Evolutionary conservation across 2,329 filamentous ascomycete species (phyloP), one percentile per base, ranked within the genome.

Genomic region (Colletotrichum truncatum): DNA sequence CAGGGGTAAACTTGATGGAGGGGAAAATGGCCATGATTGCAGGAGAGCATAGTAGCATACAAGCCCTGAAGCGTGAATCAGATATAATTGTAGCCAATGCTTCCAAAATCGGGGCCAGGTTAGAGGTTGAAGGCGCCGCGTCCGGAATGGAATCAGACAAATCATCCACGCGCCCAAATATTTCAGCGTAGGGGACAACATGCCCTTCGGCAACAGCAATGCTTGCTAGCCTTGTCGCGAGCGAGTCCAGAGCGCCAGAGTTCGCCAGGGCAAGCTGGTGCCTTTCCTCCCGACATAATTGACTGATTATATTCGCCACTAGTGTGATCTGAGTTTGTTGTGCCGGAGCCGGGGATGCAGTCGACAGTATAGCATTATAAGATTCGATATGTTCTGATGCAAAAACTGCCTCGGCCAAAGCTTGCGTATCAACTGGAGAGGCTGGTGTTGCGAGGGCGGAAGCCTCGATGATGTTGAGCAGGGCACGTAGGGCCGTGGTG

Each of bases 51-150:
- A 91, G 78, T 51, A 93, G 85, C 71, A 93, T 87, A 68, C 90
- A 90, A 9, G 93, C 90, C 58, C 93, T 88, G 76, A 91, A 92
- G 70, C 90, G 91, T 1, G 95, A 98, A 71, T 93, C 88, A 66
- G 89, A 87, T 52, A 97, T 87, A 49, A 98, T 91, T 46, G 89
- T 86, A 18, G 89, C 86, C 53, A 97, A 87, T 0, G 94, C 93
- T 67, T 93, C 90, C 6, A 98, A 80, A 16, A 97, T 86, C 9
- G 89, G 88, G 2, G 89, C 85, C 38, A 97, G 78, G 65, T 86
- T 87, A 25, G 87, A 82, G 14, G 81, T 82, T 12, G 83, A 79
- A 2, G 87, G 85, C 7, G 92, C 87, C 23, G 91, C 82, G 4
- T 84, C 78, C 3, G 91, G 91, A 48, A 93, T 84, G 18, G 83